phyloP scores from a whole-genome alignment of 2,329 filamentous ascomycete species.

The Aureobasidium vineae region DNA sequence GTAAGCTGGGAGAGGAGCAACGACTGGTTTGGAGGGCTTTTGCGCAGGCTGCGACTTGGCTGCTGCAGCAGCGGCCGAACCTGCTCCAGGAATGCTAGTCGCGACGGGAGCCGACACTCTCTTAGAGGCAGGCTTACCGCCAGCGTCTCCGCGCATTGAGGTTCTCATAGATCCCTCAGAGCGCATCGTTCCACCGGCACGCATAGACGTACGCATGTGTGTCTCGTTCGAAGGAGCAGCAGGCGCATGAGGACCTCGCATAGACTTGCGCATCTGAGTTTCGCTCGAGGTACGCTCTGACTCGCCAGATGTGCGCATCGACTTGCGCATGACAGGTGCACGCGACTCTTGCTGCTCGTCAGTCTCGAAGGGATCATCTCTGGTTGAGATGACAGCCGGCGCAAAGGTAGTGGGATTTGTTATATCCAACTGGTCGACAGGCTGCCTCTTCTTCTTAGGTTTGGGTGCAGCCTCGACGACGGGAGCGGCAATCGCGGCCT shows the following conservation, averaged over 20 bases:
- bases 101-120: constrained; percentile 25
- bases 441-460: constrained; percentile 44
- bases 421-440: constrained; percentile 31
- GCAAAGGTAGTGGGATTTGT: constrained; percentile 26
- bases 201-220: constrained; percentile 43
- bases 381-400: constrained; percentile 17
- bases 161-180: constrained; percentile 31
- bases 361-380: constrained; percentile 1
- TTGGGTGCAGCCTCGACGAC: constrained; percentile 49
- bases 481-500: constrained; percentile 31
- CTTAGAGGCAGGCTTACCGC: constrained; percentile 29
- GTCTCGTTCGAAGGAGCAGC: constrained; percentile 31
- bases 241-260: constrained; percentile 35
- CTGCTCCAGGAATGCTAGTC: constrained; percentile 34
- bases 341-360: neutral
- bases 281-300: constrained; percentile 28
- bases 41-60: constrained; percentile 33
- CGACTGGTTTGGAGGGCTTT: constrained; percentile 4
- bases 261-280: constrained; percentile 41
- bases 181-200: constrained; percentile 34
- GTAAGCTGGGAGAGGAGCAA: constrained; percentile 34
- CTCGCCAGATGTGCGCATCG: constrained; percentile 30
- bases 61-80: constrained; percentile 29
- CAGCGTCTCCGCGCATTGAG: constrained; percentile 33
- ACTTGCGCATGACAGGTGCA: constrained; percentile 44